A percentile compares a stretch with the other conserved stretches of the same genome.
phyloP scores from a whole-genome alignment of 768 basidiomycete genomes.

The Dentipellis fragilis region DNA sequence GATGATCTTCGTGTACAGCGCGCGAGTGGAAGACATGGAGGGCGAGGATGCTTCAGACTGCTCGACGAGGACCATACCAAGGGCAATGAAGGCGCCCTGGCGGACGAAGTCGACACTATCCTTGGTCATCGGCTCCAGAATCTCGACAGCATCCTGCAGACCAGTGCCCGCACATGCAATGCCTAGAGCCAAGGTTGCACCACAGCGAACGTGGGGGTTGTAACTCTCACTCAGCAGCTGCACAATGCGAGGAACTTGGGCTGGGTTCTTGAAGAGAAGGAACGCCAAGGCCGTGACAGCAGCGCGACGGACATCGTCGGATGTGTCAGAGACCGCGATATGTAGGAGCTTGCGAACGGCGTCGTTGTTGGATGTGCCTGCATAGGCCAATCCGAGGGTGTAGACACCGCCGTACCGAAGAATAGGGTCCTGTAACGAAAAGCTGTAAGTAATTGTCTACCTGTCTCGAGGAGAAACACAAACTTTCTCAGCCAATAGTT shows the following conservation, averaged over 20 bases:
- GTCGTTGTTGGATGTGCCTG: slow-evolving; percentile 90
- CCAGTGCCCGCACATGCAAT: slow-evolving; percentile 98
- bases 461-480: slow-evolving; percentile 4
- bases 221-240: slow-evolving; percentile 97
- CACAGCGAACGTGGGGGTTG: slow-evolving; percentile 96
- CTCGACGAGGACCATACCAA: slow-evolving; percentile 95
- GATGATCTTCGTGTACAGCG: slow-evolving; percentile 84
- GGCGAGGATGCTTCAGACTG: slow-evolving; percentile 88
- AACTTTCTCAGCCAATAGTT: slow-evolving; percentile 81
- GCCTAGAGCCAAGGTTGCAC: slow-evolving; percentile 91
- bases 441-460: slow-evolving; percentile 1
- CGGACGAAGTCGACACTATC: slow-evolving; percentile 98
- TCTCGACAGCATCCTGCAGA: slow-evolving; percentile 91
- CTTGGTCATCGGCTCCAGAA: slow-evolving; percentile 96
- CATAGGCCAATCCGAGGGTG: slow-evolving; percentile 91
- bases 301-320: slow-evolving; percentile 92
- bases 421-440: slow-evolving; percentile 70
- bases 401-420: slow-evolving; percentile 97
- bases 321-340: slow-evolving; percentile 96
- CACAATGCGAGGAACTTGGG: slow-evolving; percentile 92
- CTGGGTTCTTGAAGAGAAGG: slow-evolving; percentile 92
- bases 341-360: slow-evolving; percentile 88
- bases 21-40: slow-evolving; percentile 68
- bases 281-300: slow-evolving; percentile 95
- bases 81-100: slow-evolving; percentile 90